Conservation (phyloP, 371 early-diverging fungal species). For the Umbelopsis sp. region DNA sequence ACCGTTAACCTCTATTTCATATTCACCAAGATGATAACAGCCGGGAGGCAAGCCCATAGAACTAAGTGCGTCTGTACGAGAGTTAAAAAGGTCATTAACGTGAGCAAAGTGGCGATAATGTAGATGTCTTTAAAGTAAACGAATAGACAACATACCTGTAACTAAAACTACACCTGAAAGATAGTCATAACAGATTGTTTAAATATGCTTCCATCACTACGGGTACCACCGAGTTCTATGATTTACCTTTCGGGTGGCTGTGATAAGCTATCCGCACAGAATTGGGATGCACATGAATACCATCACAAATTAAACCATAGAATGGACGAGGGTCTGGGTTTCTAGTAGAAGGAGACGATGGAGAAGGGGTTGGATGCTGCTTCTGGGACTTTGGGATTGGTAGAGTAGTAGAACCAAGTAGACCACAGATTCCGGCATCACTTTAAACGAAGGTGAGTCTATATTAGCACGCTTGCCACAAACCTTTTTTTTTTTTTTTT, state of each 20-base stretch:
- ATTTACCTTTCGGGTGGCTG: constrained; percentile 69
- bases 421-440: constrained; percentile 79
- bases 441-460: constrained; percentile 24
- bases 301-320: constrained; percentile 84
- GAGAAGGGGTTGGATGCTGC: constrained; percentile 39
- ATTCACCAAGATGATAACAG: constrained; percentile 71
- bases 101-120: too few relatives aligned
- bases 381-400: constrained; percentile 31
- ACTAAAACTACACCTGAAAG: not conserved
- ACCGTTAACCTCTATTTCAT: constrained; percentile 55
- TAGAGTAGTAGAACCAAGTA: constrained; percentile 63
- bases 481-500: not conserved
- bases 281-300: constrained; percentile 83
- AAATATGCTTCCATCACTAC: not conserved
- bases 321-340: constrained; percentile 69
- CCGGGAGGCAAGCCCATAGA: constrained; percentile 79
- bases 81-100: not conserved
- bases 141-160: not conserved
- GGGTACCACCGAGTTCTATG: not conserved
- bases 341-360: constrained; percentile 35
- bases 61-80: constrained; percentile 65
- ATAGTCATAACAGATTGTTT: not conserved
- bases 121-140: too few relatives aligned
- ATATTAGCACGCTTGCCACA: not conserved
- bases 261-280: constrained; percentile 82